Conservation (phyloP, 2,329 filamentous ascomycete genomes). For the Neurospora sp. region DNA sequence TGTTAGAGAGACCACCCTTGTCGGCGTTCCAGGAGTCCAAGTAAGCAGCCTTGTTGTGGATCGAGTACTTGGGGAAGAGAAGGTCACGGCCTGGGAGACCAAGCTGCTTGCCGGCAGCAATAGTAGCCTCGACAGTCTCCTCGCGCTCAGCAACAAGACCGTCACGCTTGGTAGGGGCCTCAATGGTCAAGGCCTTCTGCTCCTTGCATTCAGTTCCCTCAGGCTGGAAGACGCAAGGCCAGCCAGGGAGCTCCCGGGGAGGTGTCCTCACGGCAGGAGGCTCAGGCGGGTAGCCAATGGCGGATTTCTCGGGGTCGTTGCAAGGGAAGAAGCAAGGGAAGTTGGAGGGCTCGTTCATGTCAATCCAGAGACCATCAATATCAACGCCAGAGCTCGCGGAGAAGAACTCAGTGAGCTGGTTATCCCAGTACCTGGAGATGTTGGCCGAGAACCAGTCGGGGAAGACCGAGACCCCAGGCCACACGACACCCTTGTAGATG, state of each 20-base stretch:
- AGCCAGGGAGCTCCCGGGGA: slow-evolving; percentile 58
- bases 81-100: slow-evolving; percentile 56
- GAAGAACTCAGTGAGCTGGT: slow-evolving; percentile 59
- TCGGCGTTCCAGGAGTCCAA: slow-evolving; percentile 30
- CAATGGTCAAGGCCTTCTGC: slow-evolving; percentile 3
- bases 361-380: slow-evolving; percentile 71
- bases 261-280: slow-evolving; percentile 52
- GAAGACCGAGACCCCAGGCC: slow-evolving; percentile 64
- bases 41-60: slow-evolving; percentile 50
- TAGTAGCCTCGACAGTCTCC: neutral
- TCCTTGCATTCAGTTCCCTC: slow-evolving; percentile 28
- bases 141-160: neutral
- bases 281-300: slow-evolving; percentile 44
- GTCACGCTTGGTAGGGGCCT: neutral
- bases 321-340: slow-evolving; percentile 47
- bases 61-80: slow-evolving; percentile 54
- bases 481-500: slow-evolving; percentile 57
- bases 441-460: slow-evolving; percentile 68
- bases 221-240: slow-evolving; percentile 59
- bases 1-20: slow-evolving; percentile 40
- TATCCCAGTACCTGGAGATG: slow-evolving; percentile 58
- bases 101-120: slow-evolving; percentile 29
- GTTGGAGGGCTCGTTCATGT: slow-evolving; percentile 49
- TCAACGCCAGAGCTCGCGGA: slow-evolving; percentile 53
- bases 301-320: slow-evolving; percentile 31